These are phyloP conservation scores for Typha latifolia DNA, from an alignment of 176 grass and related monocot genomes.

Conservation along the genomic window DNA sequence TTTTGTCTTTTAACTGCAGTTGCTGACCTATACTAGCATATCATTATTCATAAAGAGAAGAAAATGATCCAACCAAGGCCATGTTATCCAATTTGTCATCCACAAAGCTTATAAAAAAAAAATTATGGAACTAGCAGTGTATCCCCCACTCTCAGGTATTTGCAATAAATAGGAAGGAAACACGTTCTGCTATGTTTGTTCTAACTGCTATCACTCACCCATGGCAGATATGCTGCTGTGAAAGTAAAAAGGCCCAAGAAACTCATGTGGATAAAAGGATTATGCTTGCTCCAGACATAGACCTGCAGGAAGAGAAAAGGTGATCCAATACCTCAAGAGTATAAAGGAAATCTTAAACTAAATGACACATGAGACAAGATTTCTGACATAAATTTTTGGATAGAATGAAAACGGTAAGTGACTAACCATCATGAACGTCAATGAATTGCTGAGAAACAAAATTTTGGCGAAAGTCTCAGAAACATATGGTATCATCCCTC, in stretches of 20 bases:
- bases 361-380: neutral
- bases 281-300: constrained; percentile 99
- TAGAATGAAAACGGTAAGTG: neutral
- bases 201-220: constrained; percentile 39
- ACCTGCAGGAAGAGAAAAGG: constrained; percentile 37
- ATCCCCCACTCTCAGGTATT: neutral
- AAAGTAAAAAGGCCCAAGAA: constrained; percentile 97
- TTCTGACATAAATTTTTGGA: too few species aligned
- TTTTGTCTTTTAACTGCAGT: too few species aligned
- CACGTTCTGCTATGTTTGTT: neutral
- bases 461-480: constrained; percentile 90
- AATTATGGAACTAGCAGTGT: too few species aligned
- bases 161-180: too few species aligned
- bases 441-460: constrained; percentile 96
- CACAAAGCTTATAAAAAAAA: too few species aligned
- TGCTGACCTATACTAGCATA: too few species aligned
- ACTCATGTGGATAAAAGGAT: constrained; percentile 97
- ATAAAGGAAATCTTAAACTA: neutral
- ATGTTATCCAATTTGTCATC: too few species aligned
- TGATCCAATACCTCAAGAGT: neutral
- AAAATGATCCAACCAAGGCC: too few species aligned
- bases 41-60: too few species aligned
- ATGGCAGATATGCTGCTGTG: constrained; percentile 93
- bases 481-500: constrained; percentile 93
- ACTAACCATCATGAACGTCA: constrained; percentile 99